Evolutionary conservation across 257 asterid species (phyloP), one percentile per base, ranked within the genome.

Genomic region (Primulina tabacum): DNA sequence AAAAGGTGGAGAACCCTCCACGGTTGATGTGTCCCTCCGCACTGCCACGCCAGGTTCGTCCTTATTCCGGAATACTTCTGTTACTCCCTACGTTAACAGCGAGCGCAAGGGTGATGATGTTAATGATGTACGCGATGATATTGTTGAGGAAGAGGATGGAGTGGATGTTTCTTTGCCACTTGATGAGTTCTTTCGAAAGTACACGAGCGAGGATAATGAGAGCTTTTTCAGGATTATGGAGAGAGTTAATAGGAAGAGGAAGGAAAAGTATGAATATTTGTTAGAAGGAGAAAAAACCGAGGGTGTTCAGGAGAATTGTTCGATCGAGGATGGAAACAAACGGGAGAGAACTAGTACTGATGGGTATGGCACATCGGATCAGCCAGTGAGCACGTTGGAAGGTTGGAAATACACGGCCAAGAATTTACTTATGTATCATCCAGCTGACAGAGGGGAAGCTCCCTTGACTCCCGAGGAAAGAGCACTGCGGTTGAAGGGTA

Each of bases 171-270:
- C 89, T 0, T 34, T 90, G 85, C 59, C 91, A 5, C 85, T 90
- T 52, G 99, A 90, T 72, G 85, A 84, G 53, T 93, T 93, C 43
- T 87, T 83, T 67, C 82, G 90, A 68, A 87, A 85, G 89, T 90
- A 87, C 78, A 93, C 96, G 43, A 93, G 99, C 64, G 99, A 93
- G 88, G 99, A 93, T 67, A 93, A 90, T 8, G 97, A 89, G 81
- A 93, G 96, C 67, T 93, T 93, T 64, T 72, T 82, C 3, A 85
- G 79, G 66, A 77, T 90, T 47, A 60, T 93, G 43, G 99, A 89
- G 72, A 93, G 82, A 71, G 96, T 76, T 32, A 86, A 89, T 74
- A 78, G 92, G 73, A 90, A 85, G 85, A 87, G 78, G 78, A 82
- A 82, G 70, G 97, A 93, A 67, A 89, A 85, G 75, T 90, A 89